phyloP scores from a whole-genome alignment of 2,329 filamentous ascomycete genomes.

The Basipetospora sp. region DNA sequence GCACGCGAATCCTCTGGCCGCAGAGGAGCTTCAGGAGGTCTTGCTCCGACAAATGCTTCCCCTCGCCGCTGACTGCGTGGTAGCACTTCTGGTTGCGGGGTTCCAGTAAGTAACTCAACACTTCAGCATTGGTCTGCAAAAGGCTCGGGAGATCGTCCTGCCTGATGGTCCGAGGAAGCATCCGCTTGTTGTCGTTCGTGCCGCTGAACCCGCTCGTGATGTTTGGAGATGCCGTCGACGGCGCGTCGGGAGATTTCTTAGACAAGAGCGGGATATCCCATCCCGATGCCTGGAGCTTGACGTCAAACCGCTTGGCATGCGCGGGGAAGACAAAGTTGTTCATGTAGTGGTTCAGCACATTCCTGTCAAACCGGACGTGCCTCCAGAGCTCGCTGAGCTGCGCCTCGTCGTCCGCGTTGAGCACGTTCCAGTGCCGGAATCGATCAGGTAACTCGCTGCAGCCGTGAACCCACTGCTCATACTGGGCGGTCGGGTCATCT shows the following conservation, averaged over 20 bases:
- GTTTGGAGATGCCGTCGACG: constrained; percentile 7
- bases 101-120: constrained; percentile 43
- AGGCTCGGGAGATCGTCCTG: constrained; percentile 45
- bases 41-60: constrained; percentile 27
- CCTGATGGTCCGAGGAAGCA: constrained; percentile 46
- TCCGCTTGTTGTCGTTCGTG: constrained; percentile 48
- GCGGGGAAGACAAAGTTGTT: constrained; percentile 50
- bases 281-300: constrained; percentile 49
- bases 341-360: constrained; percentile 44
- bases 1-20: constrained; percentile 27
- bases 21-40: constrained; percentile 28
- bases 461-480: constrained; percentile 32
- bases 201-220: constrained; percentile 56
- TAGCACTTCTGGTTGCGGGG: constrained; percentile 33
- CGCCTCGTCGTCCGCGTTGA: constrained; percentile 43
- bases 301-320: constrained; percentile 48
- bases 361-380: constrained; percentile 31
- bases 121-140: constrained; percentile 47
- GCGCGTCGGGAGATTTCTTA: constrained; percentile 4
- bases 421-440: constrained; percentile 35
- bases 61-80: constrained; percentile 15
- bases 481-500: constrained; percentile 42
- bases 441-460: constrained; percentile 27
- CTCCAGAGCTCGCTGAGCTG: constrained; percentile 37
- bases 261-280: constrained; percentile 48